A percentile compares a stretch with the other conserved stretches of the same genome.
Evolutionary conservation across 1,139 yeast genomes (phyloP).

Genomic region (Blastobotrys petasosporus): DNA sequence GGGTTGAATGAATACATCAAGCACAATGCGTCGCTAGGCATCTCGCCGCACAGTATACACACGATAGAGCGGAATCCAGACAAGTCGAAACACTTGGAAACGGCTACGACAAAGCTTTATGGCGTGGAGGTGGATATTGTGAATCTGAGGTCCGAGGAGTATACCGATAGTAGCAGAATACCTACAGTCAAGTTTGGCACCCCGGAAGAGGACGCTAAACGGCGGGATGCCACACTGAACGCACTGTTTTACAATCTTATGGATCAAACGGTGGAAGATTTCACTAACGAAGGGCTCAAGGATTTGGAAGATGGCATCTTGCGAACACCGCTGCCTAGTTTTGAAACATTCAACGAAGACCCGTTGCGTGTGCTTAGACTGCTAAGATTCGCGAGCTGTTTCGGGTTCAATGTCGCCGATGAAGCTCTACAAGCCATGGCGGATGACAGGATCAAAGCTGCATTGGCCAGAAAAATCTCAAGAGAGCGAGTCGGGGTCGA

Average conservation of each 20-base stretch:
- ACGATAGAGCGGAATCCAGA: constrained; percentile 90
- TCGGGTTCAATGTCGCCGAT: constrained; percentile 58
- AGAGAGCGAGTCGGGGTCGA: constrained; percentile 90
- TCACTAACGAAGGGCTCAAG: constrained; percentile 64
- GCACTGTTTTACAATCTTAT: constrained; percentile 83
- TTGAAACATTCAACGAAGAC: constrained; percentile 83
- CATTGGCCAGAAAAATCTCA: constrained; percentile 69
- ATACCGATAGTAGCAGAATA: constrained; percentile 73
- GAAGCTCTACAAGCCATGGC: constrained; percentile 64
- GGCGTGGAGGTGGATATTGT: constrained; percentile 88
- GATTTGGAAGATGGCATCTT: constrained; percentile 68
- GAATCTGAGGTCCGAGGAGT: constrained; percentile 80
- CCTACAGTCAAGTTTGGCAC: constrained; percentile 74
- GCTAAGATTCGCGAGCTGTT: constrained; percentile 78
- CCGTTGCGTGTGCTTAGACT: constrained; percentile 83
- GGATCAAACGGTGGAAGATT: constrained; percentile 68
- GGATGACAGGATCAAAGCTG: constrained; percentile 48
- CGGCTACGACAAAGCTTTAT: constrained; percentile 83
- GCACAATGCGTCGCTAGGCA: constrained; percentile 37
- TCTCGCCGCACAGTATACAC: constrained; percentile 53
- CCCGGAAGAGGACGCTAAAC: constrained; percentile 80
- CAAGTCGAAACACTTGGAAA: constrained; percentile 90
- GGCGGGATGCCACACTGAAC: constrained; percentile 90
- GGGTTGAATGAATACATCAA: constrained; percentile 51
- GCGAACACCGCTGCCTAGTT: constrained; percentile 82